Base-by-base conservation (phyloP, 805 yeast genomes). In the Candida vartiovaarae region DNA sequence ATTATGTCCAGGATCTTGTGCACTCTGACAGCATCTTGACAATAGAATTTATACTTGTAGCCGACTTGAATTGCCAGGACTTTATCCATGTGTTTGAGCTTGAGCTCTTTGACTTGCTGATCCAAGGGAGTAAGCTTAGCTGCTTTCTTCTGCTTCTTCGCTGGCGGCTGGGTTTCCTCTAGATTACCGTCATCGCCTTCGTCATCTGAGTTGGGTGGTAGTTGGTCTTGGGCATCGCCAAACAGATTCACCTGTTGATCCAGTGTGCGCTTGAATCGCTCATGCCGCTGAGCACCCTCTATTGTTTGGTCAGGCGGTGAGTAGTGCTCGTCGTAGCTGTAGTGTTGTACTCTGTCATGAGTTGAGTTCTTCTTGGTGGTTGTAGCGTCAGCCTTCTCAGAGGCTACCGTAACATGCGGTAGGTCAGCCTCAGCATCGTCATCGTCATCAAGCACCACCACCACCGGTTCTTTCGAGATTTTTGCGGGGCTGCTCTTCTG, bases 51-150 rank as follows among this genome's bases (percentile, higher is more conserved):
- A 65, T 80, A 93, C 61, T 88, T 89, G 65, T 91, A 93, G 0
- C 99, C 99, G 3, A 86, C 95, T 59, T 93, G 93, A 26, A 91
- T 72, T 0, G 93, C 80, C 7, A 93, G 66, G 2, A 93, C 52
- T 41, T 85, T 85, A 51, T 87, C 95, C 41, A 57, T 57, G 57
- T 91, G 66, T 2, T 62, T 54, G 5, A 62, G 51, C 56, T 89
- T 89, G 41, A 93, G 64, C 3, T 79, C 82, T 28, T 80, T 66
- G 47, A 80, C 79, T 61, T 90, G 97, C 48, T 73, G 75, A 52
- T 89, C 97, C 32, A 90, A 62, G 0, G 97, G 96, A 0, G 95
- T 84, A 38, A 82, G 62, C 44, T 67, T 67, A 8, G 42, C 25
- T 32, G 44, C 33, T 38, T 45, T 53, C 45, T 37, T 40, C 29